Evolutionary conservation across 495 filamentous ascomycete genomes (phyloP), one percentile per base, ranked within the genome.

Genomic region (Rhizodiscina lignyota): DNA sequence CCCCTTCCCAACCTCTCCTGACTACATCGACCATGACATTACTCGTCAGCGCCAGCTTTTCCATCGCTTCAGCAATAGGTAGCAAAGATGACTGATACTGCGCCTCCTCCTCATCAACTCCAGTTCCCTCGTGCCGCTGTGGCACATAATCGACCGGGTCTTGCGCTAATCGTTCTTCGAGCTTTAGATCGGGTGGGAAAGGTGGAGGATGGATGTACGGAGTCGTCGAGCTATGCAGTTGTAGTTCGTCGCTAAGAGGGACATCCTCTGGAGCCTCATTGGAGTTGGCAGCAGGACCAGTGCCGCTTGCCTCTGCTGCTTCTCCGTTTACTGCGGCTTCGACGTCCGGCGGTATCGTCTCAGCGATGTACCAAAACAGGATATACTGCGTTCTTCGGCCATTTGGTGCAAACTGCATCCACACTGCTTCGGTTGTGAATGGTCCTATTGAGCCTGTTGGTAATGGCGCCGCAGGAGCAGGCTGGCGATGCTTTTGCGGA

Each of bases 291-390:
- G 22, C 31, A 21, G 22, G 38, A 13, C 22, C 31, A 27, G 49
- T 28, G 15, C 31, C 23, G 24, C 13, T 13, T 8, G 24, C 8
- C 24, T 8, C 8, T 8, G 24, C 24, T 8, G 24, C 8, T 13
- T 8, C 8, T 32, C 34, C 35, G n/a, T 37, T 31, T 0, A 50
- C 26, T 18, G 39, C 36, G 11, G 26, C 23, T 40, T 62, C 61
- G 3, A 60, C 33, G 1, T 53, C 47, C 17, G 50, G 49, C n/a
- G 59, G 55, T n/a, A 67, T 42, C 2, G 63, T 67, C 37, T 67
- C 63, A 6, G 61, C 59, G 21, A 62, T 56, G 42, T 62, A 66
- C 63, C 63, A 67, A 37, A 56, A 64, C 2, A 64, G 48, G 4
- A 67, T 37, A 39, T 67, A 67, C 41, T 65, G 62, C 11, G 20